These are phyloP conservation scores for Esteya vermicola DNA, from an alignment of 2,329 filamentous ascomycete species.

Conservation along the genomic window DNA sequence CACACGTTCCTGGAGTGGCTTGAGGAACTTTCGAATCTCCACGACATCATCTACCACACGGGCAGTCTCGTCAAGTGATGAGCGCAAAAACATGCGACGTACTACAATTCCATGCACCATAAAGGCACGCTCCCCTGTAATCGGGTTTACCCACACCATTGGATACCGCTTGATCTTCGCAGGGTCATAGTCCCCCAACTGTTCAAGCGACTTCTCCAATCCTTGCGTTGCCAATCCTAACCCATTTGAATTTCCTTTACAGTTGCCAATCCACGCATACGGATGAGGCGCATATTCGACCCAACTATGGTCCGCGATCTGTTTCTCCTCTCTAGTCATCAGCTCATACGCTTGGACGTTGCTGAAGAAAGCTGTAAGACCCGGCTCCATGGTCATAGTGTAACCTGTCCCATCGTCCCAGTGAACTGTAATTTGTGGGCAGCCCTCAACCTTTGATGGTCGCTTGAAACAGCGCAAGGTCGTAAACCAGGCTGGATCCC, in stretches of 20 bases:
- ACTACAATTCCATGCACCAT: conserved; percentile 27
- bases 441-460: conserved; percentile 17
- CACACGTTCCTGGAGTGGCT: conserved; percentile 23
- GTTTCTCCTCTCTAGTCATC: conserved; percentile 25
- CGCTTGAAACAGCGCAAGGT: conserved; percentile 23
- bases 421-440: conserved; percentile 15
- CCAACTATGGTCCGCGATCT: conserved; percentile 26
- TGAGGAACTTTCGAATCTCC: conserved; percentile 21
- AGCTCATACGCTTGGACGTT: conserved; percentile 25
- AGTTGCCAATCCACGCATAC: conserved; percentile 27
- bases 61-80: conserved; percentile 17
- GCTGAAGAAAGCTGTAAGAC: conserved; percentile 28
- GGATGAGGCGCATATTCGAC: conserved; percentile 30
- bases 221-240: conserved; percentile 24
- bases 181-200: conserved; percentile 20
- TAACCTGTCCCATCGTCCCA: conserved; percentile 19
- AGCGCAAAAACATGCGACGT: conserved; percentile 23
- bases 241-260: conserved; percentile 24
- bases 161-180: conserved; percentile 24
- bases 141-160: conserved; percentile 31
- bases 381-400: conserved; percentile 26
- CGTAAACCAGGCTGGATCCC: conserved; percentile 16
- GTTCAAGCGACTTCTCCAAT: conserved; percentile 21
- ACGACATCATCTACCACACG: conserved; percentile 21
- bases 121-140: conserved; percentile 25